phyloP scores from a whole-genome alignment of 768 basidiomycete genomes.

The Podaxis pistillaris region DNA sequence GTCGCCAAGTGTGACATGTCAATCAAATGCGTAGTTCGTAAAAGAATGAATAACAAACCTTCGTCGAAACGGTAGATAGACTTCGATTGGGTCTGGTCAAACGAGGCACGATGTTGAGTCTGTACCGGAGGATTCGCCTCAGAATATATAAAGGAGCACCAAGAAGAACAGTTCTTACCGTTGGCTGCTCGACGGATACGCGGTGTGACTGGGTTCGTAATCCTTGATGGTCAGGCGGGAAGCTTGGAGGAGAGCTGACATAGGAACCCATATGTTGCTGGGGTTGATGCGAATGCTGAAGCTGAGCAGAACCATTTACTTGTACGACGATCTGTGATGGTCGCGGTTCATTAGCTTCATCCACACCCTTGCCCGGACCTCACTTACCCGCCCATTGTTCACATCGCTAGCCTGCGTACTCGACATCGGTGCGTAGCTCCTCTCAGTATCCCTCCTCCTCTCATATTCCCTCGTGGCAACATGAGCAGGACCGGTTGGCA shows the following conservation, averaged over 20 bases:
- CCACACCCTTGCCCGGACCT: not conserved
- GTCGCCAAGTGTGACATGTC: not conserved
- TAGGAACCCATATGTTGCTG: slow-evolving; percentile 2
- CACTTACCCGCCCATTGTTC: slow-evolving; percentile 1
- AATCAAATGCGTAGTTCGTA: not conserved
- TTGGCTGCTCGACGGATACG: not conserved
- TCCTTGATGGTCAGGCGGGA: not conserved
- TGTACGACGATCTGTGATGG: not conserved
- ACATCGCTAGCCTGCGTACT: not conserved
- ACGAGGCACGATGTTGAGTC: not conserved
- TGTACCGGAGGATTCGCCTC: not conserved
- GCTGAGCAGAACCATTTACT: not conserved
- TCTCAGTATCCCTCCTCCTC: not conserved
- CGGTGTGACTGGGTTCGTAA: not conserved
- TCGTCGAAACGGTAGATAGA: slow-evolving; percentile 10
- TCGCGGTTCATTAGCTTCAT: not conserved
- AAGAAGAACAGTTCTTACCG: not conserved
- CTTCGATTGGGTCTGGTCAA: slow-evolving; percentile 5
- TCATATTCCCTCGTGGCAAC: not conserved
- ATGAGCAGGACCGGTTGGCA: not conserved
- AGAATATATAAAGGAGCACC: not conserved
- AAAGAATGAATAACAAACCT: not conserved
- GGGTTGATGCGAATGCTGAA: not conserved
- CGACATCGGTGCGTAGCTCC: not conserved
- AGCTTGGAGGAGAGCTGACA: not conserved